Conservation (phyloP, 2,329 filamentous ascomycete genomes). For the Cercospora sp. region DNA sequence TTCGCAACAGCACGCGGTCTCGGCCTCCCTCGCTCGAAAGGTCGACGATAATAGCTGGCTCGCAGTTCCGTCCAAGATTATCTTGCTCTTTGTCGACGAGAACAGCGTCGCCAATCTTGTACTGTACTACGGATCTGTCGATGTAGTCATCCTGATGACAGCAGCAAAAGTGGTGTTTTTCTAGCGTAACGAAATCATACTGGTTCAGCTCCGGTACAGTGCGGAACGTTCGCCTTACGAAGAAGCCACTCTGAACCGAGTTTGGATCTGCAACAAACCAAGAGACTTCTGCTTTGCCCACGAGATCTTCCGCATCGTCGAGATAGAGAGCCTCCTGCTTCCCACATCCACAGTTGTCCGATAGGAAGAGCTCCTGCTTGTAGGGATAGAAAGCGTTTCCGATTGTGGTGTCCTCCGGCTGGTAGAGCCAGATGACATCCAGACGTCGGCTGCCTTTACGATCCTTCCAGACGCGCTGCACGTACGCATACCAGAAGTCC, state of each 20-base stretch:
- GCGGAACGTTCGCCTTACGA: conserved; percentile 70
- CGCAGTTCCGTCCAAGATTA: conserved; percentile 39
- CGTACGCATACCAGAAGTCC: conserved; percentile 67
- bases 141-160: conserved; percentile 35
- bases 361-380: conserved; percentile 72
- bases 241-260: conserved; percentile 53
- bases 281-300: conserved; percentile 58
- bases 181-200: conserved; percentile 62
- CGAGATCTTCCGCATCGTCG: conserved; percentile 60
- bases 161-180: conserved; percentile 51
- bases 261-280: conserved; percentile 55
- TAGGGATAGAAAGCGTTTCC: conserved; percentile 67
- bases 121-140: conserved; percentile 32
- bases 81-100: conserved; percentile 43
- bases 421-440: conserved; percentile 73
- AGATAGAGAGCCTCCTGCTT: conserved; percentile 51
- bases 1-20: conserved; percentile 21
- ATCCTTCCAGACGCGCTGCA: conserved; percentile 56
- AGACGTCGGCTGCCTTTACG: conserved; percentile 48
- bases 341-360: conserved; percentile 71
- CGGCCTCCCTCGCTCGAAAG: conserved; percentile 40
- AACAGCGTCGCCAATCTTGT: conserved; percentile 60
- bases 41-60: conserved; percentile 61
- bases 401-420: conserved; percentile 69
- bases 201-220: conserved; percentile 47